Percentiles rank a stretch among this genome's conserved stretches.
Evolutionary conservation across 192 early-diverging fungal species (phyloP).

Genomic region (Anaeromyces robustus): DNA sequence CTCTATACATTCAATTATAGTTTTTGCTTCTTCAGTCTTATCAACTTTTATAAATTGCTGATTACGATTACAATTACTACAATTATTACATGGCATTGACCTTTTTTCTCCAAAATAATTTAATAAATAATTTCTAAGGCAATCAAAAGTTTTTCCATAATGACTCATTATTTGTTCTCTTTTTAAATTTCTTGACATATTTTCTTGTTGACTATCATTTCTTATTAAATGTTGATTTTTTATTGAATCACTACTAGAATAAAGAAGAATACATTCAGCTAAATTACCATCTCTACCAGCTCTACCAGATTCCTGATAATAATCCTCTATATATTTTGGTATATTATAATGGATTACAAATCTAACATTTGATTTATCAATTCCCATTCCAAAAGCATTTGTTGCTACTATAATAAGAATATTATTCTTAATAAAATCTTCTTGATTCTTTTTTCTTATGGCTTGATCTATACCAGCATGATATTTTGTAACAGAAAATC

Average conservation of each 20-base stretch:
- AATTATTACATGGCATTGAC: not conserved
- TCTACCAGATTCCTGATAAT: conserved; percentile 61
- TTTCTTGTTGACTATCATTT: no score
- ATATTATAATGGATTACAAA: conserved; percentile 28
- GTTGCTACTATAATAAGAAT: conserved; percentile 28
- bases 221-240: no score
- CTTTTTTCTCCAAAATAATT: not conserved
- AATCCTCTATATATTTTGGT: conserved; percentile 31
- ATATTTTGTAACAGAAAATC: conserved; percentile 39
- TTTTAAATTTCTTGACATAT: no score
- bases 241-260: conserved; percentile 33
- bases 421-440: conserved; percentile 15
- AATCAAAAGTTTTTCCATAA: conserved; percentile 12
- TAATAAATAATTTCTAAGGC: not conserved
- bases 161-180: conserved; percentile 16
- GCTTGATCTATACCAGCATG: conserved; percentile 43
- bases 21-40: no score
- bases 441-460: conserved; percentile 17
- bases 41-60: no score
- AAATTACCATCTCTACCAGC: conserved; percentile 53
- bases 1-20: no score
- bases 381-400: conserved; percentile 37
- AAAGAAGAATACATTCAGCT: conserved; percentile 53
- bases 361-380: conserved; percentile 26
- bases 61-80: not conserved